Evolutionary conservation across 176 grass and related monocot species (phyloP).

Genomic region (Avena sativa): DNA sequence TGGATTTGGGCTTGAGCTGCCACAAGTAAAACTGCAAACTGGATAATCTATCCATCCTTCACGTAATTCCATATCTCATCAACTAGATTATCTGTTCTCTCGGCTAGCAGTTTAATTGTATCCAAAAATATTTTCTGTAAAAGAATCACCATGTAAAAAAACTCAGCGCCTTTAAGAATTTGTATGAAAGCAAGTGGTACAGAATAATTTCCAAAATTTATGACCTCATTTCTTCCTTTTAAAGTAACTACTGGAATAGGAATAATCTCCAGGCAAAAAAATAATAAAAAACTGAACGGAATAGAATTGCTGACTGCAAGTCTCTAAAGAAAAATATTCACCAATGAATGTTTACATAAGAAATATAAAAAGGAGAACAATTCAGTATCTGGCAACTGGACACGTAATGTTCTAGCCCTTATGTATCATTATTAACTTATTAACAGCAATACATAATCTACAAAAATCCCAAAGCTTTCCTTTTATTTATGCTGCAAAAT

Average conservation of each 20-base stretch:
- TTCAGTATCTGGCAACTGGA: background rate
- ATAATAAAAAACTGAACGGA: too few relatives aligned
- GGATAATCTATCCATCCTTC: background rate
- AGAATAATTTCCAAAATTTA: background rate
- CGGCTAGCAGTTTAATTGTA: background rate
- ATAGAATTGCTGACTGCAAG: background rate
- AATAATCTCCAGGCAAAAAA: background rate
- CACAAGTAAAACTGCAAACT: slow-evolving; percentile 13
- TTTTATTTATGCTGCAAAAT: slow-evolving; percentile 1
- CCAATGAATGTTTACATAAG: too few relatives aligned
- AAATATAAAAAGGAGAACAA: background rate
- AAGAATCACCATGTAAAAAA: background rate
- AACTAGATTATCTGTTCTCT: slow-evolving; percentile 16
- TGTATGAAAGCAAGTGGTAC: background rate
- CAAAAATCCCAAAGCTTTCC: background rate
- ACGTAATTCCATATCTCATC: slow-evolving; percentile 10
- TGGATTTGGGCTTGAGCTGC: slow-evolving; percentile 10
- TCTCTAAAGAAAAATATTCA: background rate
- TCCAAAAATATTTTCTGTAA: slow-evolving; percentile 21
- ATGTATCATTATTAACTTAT: background rate
- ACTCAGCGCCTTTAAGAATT: background rate
- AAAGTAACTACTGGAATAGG: background rate
- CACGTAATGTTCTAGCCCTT: background rate
- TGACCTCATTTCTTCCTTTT: too few relatives aligned
- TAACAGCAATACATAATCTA: too few relatives aligned